phyloP scores from a whole-genome alignment of 108 stramenopile species.

The Nitzschia inconspicua region DNA sequence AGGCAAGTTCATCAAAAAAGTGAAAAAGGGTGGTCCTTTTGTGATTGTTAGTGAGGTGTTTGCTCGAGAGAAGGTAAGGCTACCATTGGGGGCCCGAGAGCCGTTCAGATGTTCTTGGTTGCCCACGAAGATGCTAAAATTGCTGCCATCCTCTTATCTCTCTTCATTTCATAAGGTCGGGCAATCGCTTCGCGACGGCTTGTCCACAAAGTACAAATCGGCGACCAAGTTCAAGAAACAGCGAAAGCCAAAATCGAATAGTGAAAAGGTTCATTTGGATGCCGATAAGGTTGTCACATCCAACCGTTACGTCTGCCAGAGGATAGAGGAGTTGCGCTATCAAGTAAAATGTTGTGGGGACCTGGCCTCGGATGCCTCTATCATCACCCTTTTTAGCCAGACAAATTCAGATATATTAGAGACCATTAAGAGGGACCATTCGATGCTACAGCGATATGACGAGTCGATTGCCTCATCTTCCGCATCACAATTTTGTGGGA shows the following conservation, averaged over 20 bases:
- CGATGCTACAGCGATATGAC: no score
- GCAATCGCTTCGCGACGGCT: slow-evolving; percentile 38
- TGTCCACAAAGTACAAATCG: slow-evolving; percentile 34
- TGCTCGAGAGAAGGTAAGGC: slow-evolving; percentile 21
- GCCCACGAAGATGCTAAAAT: no score
- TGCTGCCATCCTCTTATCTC: no score
- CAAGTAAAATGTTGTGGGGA: no score
- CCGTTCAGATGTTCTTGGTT: no score
- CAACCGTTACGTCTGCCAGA: slow-evolving; percentile 12
- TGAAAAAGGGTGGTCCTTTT: slow-evolving; percentile 17
- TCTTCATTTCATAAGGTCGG: no score
- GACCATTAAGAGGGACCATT: slow-evolving; percentile 24
- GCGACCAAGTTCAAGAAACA: slow-evolving; percentile 38
- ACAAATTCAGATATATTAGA: slow-evolving; percentile 33
- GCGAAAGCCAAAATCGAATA: slow-evolving; percentile 15
- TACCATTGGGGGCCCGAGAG: slow-evolving; percentile 33
- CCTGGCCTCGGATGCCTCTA: slow-evolving; percentile 13
- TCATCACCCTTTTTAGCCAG: slow-evolving; percentile 13
- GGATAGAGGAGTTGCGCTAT: slow-evolving; percentile 11
- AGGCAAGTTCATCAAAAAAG: slow-evolving; percentile 24
- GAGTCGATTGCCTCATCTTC: no score
- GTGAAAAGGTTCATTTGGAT: slow-evolving; percentile 16
- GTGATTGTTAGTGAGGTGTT: slow-evolving; percentile 24
- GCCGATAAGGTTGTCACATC: slow-evolving; percentile 20
- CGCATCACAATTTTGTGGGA: no score